Conservation (phyloP, 805 yeast genomes). For the Lachancea thermotolerans region DNA sequence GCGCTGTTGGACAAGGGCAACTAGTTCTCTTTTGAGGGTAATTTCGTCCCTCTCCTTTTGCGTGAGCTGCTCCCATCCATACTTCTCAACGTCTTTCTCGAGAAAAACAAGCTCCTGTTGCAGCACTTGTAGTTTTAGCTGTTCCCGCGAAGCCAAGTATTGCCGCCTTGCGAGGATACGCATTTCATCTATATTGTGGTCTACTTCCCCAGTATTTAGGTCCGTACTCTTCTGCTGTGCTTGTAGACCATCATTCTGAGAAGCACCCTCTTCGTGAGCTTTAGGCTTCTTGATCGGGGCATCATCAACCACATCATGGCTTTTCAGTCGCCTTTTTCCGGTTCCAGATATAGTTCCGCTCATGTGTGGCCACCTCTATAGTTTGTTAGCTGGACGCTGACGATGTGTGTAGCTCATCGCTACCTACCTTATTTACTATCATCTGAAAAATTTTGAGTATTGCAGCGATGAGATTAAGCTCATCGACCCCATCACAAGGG, state of each 20-base stretch:
- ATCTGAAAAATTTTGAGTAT: not conserved
- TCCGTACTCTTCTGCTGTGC: not conserved
- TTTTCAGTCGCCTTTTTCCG: slow-evolving; percentile 2
- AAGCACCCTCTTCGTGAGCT: not conserved
- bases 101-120: slow-evolving; percentile 42
- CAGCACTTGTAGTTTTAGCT: slow-evolving; percentile 37
- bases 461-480: not conserved
- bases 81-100: slow-evolving; percentile 41
- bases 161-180: slow-evolving; percentile 44
- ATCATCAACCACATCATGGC: slow-evolving; percentile 1
- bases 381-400: not conserved
- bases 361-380: not conserved
- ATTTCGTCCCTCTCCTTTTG: slow-evolving; percentile 46
- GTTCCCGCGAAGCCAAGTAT: slow-evolving; percentile 43
- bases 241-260: no score
- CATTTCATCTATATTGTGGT: slow-evolving; percentile 33
- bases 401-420: slow-evolving; percentile 1
- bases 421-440: not conserved
- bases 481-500: not conserved
- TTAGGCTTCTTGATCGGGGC: not conserved
- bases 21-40: slow-evolving; percentile 43
- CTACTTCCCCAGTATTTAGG: not conserved
- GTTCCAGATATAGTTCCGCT: not conserved
- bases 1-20: slow-evolving; percentile 38
- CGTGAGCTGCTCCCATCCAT: slow-evolving; percentile 51